Percentiles rank a stretch among this genome's conserved stretches.
Evolutionary conservation across 2,329 filamentous ascomycete species (phyloP).

Genomic region (Verticillium longisporum): DNA sequence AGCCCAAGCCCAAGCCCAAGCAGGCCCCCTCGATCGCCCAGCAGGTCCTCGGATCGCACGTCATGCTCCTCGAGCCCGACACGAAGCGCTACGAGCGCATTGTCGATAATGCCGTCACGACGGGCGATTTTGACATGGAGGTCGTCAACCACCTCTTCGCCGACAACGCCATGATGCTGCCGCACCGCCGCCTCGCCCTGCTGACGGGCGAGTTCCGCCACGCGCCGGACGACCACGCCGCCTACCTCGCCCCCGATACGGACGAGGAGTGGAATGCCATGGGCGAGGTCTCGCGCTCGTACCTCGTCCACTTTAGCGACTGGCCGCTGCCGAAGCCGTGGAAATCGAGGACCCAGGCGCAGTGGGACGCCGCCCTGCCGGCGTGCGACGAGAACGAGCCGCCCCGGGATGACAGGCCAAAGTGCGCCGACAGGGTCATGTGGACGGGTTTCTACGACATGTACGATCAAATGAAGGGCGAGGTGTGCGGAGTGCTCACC

Average conservation of each 20-base stretch:
- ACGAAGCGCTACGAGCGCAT: slow-evolving; percentile 18
- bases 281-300: slow-evolving; percentile 48
- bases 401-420: not conserved
- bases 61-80: slow-evolving; percentile 50
- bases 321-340: slow-evolving; percentile 62
- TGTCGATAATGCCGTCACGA: slow-evolving; percentile 28
- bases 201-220: slow-evolving; percentile 56
- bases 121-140: slow-evolving; percentile 57
- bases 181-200: slow-evolving; percentile 56
- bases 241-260: slow-evolving; percentile 37
- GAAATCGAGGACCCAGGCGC: slow-evolving; percentile 11
- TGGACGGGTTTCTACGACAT: slow-evolving; percentile 6
- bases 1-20: slow-evolving; percentile 7
- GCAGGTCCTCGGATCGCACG: slow-evolving; percentile 39
- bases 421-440: slow-evolving; percentile 5
- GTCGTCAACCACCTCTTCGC: slow-evolving; percentile 57
- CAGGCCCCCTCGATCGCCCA: slow-evolving; percentile 17
- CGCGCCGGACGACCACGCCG: slow-evolving; percentile 31
- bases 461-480: not conserved
- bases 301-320: slow-evolving; percentile 65
- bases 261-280: slow-evolving; percentile 51
- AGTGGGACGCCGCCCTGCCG: slow-evolving; percentile 8
- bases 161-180: slow-evolving; percentile 52
- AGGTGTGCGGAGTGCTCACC: not conserved
- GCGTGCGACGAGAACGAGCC: not conserved